Percentiles rank a stretch among this genome's conserved stretches.
These are phyloP conservation scores for Tetrapisispora nanseiensis DNA, from an alignment of 805 yeast genomes.

Conservation along the genomic window DNA sequence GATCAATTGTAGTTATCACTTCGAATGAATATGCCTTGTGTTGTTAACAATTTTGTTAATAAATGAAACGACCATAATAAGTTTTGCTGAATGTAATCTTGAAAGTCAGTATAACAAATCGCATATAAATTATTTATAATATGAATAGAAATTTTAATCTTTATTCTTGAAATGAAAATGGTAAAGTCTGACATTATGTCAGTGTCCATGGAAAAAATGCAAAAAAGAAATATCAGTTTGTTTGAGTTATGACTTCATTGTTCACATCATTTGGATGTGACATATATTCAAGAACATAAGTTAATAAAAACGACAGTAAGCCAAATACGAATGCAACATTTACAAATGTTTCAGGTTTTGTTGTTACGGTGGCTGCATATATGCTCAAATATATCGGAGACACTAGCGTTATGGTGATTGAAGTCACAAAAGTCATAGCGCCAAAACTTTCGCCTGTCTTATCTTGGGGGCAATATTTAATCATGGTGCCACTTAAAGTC, in stretches of 20 bases:
- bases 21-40: too few relatives aligned
- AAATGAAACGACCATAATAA: too few relatives aligned
- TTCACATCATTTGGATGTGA: neutral
- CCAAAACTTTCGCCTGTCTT: conserved; percentile 67
- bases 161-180: too few relatives aligned
- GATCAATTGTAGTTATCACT: too few relatives aligned
- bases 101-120: too few relatives aligned
- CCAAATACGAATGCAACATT: conserved; percentile 18
- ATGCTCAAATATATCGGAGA: conserved; percentile 42
- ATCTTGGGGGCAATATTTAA: conserved; percentile 51
- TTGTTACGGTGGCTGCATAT: conserved; percentile 37
- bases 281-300: neutral
- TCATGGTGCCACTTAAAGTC: conserved; percentile 45
- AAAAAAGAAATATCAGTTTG: too few relatives aligned
- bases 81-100: too few relatives aligned
- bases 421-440: conserved; percentile 52
- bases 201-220: too few relatives aligned
- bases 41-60: too few relatives aligned
- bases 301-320: conserved; percentile 5
- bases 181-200: too few relatives aligned
- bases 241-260: neutral
- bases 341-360: conserved; percentile 33
- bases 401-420: conserved; percentile 35
- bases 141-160: too few relatives aligned
- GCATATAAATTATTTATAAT: too few relatives aligned